These are phyloP conservation scores for Saccharomyces hybrid DNA, from an alignment of 1,139 yeast species.

Conservation along the genomic window DNA sequence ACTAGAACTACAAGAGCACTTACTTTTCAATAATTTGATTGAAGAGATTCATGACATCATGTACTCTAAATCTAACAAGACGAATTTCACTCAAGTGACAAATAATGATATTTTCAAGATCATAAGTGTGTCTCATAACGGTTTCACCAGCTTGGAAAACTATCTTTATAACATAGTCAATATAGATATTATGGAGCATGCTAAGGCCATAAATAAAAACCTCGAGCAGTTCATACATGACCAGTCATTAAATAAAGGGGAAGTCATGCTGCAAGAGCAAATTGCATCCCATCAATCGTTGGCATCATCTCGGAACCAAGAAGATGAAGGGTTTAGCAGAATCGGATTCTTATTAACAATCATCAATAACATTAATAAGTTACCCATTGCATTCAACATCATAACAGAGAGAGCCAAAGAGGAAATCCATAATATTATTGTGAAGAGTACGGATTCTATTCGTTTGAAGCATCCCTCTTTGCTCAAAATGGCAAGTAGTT, in stretches of 20 bases:
- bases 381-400: slow-evolving; percentile 53
- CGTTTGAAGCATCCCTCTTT: slow-evolving; percentile 45
- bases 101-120: slow-evolving; percentile 17
- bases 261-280: slow-evolving; percentile 20
- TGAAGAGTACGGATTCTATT: slow-evolving; percentile 58
- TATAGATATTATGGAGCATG: slow-evolving; percentile 48
- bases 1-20: slow-evolving; percentile 55
- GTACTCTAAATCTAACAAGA: slow-evolving; percentile 45
- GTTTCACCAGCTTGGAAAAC: slow-evolving; percentile 47
- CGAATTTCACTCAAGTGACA: slow-evolving; percentile 4
- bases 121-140: slow-evolving; percentile 20
- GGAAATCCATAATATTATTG: slow-evolving; percentile 49
- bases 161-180: slow-evolving; percentile 51
- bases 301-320: neutral
- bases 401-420: slow-evolving; percentile 42
- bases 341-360: slow-evolving; percentile 44
- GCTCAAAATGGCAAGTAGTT: slow-evolving; percentile 22
- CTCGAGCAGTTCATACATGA: slow-evolving; percentile 41
- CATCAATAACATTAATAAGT: slow-evolving; percentile 53
- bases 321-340: slow-evolving; percentile 6
- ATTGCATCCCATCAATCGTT: slow-evolving; percentile 1
- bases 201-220: slow-evolving; percentile 33
- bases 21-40: slow-evolving; percentile 60
- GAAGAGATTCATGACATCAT: slow-evolving; percentile 73
- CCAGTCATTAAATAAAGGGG: neutral